Evolutionary conservation across 2,329 filamentous ascomycete species (phyloP), one percentile per base, ranked within the genome.

Genomic region (Apiospora marii): DNA sequence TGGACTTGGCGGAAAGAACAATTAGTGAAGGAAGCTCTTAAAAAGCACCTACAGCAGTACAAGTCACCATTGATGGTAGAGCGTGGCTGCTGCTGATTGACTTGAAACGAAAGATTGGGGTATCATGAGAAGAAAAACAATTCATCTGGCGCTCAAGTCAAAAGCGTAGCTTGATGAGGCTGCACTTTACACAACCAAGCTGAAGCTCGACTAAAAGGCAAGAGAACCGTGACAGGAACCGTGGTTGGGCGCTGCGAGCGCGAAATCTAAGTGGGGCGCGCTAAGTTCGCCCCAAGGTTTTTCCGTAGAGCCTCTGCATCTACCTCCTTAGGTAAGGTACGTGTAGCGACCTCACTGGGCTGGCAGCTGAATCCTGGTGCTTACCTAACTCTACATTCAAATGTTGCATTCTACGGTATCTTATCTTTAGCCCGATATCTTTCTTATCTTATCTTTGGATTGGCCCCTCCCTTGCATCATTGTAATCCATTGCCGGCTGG

Each of bases 111-210:
- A 64, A 64, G 27, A 24, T 48, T 67, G 70, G 72, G 72, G 72
- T 74, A 74, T 74, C 72, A 69, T 43, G 48, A 68, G 58, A 70
- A 34, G 68, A n/a, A 71, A 72, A 69, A 49, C 81, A 81, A 81
- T 10, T 80, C 82, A 84, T 85, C 84, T 84, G 82, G 81, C 80
- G 76, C 58, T 61, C 53, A 61, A 61, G 53, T 37, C 30, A 37
- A 61, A 73, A 76, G 79, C 78, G 79, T 74, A 70, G 76, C 73
- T 77, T 30, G 27, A 30, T 76, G 79, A 81, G 80, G 79, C 83
- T 81, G 83, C 84, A 83, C 80, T 75, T 73, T 79, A 75, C 27
- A 37, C 41, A 48, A 34, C 34, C 46, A 30, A 37, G 51, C 49
- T 69, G 67, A 27, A 69, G 67, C 58, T 64, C 34, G n/a, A 41